A percentile compares a stretch with the other conserved stretches of the same genome.
phyloP scores from a whole-genome alignment of 345 rosid species.

The Brassica rapa region DNA sequence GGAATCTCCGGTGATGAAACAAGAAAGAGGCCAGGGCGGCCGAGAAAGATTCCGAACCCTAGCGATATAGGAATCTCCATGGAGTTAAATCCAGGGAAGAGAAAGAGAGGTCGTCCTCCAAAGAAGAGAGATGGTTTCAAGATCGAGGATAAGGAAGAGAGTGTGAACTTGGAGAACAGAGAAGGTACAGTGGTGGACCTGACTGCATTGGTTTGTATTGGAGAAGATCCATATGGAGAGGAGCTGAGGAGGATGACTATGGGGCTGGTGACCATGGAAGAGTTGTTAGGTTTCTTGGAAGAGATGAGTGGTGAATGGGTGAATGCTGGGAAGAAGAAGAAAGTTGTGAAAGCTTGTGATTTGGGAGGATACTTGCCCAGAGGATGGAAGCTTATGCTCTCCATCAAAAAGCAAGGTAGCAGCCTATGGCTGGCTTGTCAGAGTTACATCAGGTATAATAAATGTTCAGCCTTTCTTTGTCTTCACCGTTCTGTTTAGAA shows the following conservation, averaged over 20 bases:
- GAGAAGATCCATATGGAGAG: conserved; percentile 54
- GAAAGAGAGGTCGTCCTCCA: conserved; percentile 73
- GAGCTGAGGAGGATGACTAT: conserved; percentile 60
- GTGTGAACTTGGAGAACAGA: conserved; percentile 30
- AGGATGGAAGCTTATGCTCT: conserved; percentile 76
- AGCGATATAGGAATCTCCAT: conserved; percentile 27
- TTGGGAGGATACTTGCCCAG: conserved; percentile 56
- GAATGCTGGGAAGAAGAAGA: conserved; percentile 64
- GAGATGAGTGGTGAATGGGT: conserved; percentile 68
- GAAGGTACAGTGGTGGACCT: conserved; percentile 43
- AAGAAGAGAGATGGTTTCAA: conserved; percentile 32
- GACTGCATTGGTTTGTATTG: conserved; percentile 27
- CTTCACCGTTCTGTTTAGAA: conserved; percentile 13
- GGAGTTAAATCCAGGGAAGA: conserved; percentile 38
- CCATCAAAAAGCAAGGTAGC: conserved; percentile 50
- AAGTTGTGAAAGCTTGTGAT: conserved; percentile 54
- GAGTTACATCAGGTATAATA: conserved; percentile 66
- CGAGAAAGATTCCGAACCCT: conserved; percentile 46
- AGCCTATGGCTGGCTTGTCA: conserved; percentile 55
- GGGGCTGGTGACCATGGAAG: conserved; percentile 50
- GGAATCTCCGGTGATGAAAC: conserved; percentile 30
- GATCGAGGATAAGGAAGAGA: conserved; percentile 13
- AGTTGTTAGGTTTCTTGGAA: conserved; percentile 54
- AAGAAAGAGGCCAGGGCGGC: conserved; percentile 72
- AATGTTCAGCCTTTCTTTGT: conserved; percentile 1